Percentiles rank a stretch among this genome's conserved stretches.
Conservation (phyloP, 345 rosid genomes). For the Hibiscus tridactylites region DNA sequence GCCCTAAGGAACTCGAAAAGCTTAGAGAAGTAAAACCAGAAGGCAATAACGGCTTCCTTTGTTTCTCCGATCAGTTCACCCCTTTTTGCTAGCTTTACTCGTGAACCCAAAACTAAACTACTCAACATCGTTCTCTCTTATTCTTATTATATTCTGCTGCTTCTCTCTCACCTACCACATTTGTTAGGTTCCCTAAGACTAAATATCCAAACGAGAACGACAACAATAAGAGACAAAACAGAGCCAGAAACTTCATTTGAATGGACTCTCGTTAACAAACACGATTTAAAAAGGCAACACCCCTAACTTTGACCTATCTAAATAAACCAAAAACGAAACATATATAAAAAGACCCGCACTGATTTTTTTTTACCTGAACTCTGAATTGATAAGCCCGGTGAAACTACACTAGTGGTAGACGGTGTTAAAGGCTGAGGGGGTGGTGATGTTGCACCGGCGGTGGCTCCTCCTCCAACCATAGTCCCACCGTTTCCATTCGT, state of each 20-base stretch:
- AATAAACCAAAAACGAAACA: not conserved
- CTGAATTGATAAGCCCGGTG: slow-evolving; percentile 61
- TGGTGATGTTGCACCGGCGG: slow-evolving; percentile 41
- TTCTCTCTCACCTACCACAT: slow-evolving; percentile 10
- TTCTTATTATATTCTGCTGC: not conserved
- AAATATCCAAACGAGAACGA: slow-evolving; percentile 21
- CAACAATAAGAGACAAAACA: slow-evolving; percentile 28
- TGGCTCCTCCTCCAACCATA: slow-evolving; percentile 17
- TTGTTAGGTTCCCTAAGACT: slow-evolving; percentile 11
- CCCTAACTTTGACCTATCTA: slow-evolving; percentile 1
- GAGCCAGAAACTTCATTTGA: not conserved
- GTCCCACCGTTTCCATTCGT: not conserved
- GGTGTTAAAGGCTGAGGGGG: slow-evolving; percentile 64
- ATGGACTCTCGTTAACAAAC: not conserved
- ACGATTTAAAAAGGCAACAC: not conserved
- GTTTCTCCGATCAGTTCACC: too few relatives aligned
- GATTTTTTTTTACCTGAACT: slow-evolving; percentile 43
- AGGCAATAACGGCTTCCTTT: too few relatives aligned
- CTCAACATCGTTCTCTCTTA: not conserved
- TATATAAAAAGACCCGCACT: not conserved
- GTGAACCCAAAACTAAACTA: slow-evolving; percentile 7
- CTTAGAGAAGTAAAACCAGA: slow-evolving; percentile 19
- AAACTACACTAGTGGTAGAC: slow-evolving; percentile 42
- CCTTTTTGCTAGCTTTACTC: too few relatives aligned
- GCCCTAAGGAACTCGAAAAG: slow-evolving; percentile 12